Conservation (phyloP, 805 yeast genomes). For the Candida ficus region DNA sequence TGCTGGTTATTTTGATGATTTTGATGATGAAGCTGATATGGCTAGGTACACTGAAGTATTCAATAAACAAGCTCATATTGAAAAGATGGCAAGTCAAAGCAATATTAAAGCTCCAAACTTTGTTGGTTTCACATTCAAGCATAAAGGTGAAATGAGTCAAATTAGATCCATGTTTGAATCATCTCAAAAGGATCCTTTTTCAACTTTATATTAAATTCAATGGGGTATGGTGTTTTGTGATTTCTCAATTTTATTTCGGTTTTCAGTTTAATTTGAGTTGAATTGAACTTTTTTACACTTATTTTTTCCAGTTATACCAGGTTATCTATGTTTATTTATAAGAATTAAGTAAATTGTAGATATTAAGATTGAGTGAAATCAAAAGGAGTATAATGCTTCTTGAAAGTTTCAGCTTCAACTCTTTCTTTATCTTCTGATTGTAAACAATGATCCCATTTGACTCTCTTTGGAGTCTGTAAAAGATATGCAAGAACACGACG, state of each 20-base stretch:
- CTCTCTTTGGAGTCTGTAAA: slow-evolving; percentile 53
- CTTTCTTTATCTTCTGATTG: slow-evolving; percentile 62
- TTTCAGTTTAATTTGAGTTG: neutral
- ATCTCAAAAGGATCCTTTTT: slow-evolving; percentile 22
- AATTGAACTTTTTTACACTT: too few relatives aligned
- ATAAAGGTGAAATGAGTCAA: slow-evolving; percentile 38
- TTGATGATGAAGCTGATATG: slow-evolving; percentile 94
- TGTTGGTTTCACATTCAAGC: slow-evolving; percentile 95
- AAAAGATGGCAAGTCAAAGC: slow-evolving; percentile 65
- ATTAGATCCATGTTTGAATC: slow-evolving; percentile 24
- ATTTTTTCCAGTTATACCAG: too few relatives aligned
- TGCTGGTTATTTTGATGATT: slow-evolving; percentile 98
- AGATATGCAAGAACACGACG: slow-evolving; percentile 69
- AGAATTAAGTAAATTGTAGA: too few relatives aligned
- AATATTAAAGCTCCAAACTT: slow-evolving; percentile 61
- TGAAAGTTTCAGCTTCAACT: slow-evolving; percentile 58
- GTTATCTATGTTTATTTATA: neutral
- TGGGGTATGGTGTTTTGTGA: neutral
- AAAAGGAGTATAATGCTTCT: slow-evolving; percentile 43
- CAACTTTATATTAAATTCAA: slow-evolving; percentile 20
- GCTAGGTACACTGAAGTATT: slow-evolving; percentile 95
- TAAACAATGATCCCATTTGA: slow-evolving; percentile 73
- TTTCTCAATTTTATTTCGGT: neutral
- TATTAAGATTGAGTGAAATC: slow-evolving; percentile 42
- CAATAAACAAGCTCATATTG: slow-evolving; percentile 84